Percentiles rank a stretch among this genome's conserved stretches.
Conservation (phyloP, 2,329 filamentous ascomycete genomes). For the Macrophomina pseudophaseolina region DNA sequence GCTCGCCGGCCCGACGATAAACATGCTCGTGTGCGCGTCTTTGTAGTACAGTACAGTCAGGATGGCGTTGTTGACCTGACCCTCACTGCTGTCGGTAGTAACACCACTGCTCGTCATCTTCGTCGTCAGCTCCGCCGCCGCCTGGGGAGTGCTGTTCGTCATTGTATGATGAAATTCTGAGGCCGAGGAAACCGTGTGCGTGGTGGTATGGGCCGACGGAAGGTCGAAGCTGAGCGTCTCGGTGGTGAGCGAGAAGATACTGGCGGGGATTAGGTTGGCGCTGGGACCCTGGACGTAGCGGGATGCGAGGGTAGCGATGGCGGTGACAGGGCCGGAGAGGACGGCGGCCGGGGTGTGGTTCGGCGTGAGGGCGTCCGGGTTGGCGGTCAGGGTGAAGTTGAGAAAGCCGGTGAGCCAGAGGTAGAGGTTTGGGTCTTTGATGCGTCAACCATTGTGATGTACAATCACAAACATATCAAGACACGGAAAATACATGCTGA, state of each 20-base stretch:
- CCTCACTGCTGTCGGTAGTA: too few relatives aligned
- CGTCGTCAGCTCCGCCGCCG: background rate
- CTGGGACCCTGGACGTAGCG: background rate
- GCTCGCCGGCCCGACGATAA: conserved; percentile 5
- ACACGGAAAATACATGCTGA: background rate
- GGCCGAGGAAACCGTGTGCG: too few relatives aligned
- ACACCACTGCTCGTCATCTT: background rate
- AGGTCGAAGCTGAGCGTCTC: background rate
- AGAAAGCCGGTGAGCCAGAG: conserved; percentile 22
- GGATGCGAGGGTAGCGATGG: conserved; percentile 30
- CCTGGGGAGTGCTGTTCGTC: too few relatives aligned
- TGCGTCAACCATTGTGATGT: background rate
- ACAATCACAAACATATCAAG: too few relatives aligned
- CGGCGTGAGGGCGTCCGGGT: background rate
- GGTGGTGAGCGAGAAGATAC: background rate
- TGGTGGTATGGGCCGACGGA: background rate
- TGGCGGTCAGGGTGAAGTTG: conserved; percentile 13
- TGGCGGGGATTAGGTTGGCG: conserved; percentile 2
- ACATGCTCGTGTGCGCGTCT: conserved; percentile 2
- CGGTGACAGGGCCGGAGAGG: conserved; percentile 23
- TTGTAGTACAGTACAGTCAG: conserved; percentile 8
- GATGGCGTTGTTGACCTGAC: too few relatives aligned
- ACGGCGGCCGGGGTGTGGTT: background rate
- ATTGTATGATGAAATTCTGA: too few relatives aligned
- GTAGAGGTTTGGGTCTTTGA: conserved; percentile 23